Conservation (phyloP, 1,284 basidiomycete species). For the Malassezia arunalokei region DNA sequence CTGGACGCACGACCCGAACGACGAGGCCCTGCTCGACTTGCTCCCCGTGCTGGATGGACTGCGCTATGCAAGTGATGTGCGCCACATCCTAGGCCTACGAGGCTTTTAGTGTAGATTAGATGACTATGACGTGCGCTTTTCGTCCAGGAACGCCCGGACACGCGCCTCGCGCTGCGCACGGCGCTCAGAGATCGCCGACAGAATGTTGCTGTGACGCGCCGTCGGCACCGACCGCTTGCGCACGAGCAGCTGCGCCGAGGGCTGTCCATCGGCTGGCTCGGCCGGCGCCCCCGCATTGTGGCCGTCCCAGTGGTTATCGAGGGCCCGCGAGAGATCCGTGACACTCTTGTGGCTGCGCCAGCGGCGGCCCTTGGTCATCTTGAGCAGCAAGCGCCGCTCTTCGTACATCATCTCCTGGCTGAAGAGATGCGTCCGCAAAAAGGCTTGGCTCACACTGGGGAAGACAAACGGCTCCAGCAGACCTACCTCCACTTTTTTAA, state of each 20-base stretch:
- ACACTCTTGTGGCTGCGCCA: conserved; percentile 27
- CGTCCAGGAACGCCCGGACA: conserved; percentile 19
- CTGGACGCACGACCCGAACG: conserved; percentile 92
- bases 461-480: conserved; percentile 43
- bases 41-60: conserved; percentile 88
- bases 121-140: conserved; percentile 13
- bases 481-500: conserved; percentile 44
- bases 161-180: conserved; percentile 24
- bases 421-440: conserved; percentile 24
- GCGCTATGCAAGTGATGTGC: conserved; percentile 87
- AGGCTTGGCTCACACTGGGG: conserved; percentile 31
- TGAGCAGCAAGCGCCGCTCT: conserved; percentile 23
- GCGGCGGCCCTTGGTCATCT: conserved; percentile 31
- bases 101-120: conserved; percentile 29
- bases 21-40: conserved; percentile 89
- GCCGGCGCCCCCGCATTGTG: conserved; percentile 11
- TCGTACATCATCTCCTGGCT: conserved; percentile 30
- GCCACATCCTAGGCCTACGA: conserved; percentile 71
- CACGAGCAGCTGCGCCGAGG: conserved; percentile 12
- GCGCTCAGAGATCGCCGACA: conserved; percentile 21
- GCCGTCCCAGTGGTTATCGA: conserved; percentile 7
- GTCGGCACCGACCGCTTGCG: conserved; percentile 20
- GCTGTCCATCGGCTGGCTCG: background rate
- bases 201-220: conserved; percentile 32
- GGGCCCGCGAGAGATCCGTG: conserved; percentile 1